Evolutionary conservation across 352 stramenopile genomes (phyloP).

Genomic region (Globisporangium canariense): DNA sequence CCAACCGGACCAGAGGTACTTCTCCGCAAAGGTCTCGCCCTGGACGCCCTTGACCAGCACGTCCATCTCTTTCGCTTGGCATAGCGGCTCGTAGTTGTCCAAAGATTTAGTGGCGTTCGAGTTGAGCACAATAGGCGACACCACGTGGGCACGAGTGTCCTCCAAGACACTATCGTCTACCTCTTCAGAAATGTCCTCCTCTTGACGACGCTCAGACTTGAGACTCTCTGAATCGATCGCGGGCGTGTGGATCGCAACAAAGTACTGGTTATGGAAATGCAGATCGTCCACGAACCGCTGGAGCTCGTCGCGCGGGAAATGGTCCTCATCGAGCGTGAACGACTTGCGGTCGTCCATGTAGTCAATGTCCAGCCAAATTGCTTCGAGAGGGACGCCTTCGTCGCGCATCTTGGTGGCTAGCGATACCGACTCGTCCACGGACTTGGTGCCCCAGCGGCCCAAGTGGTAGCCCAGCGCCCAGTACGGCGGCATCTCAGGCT

Average conservation of each 20-base stretch:
- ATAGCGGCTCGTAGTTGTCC: slow-evolving; percentile 22
- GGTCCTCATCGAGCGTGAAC: slow-evolving; percentile 60
- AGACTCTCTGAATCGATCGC: slow-evolving; percentile 30
- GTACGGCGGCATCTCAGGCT: slow-evolving; percentile 74
- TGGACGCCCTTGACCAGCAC: slow-evolving; percentile 78
- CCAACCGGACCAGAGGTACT: slow-evolving; percentile 61
- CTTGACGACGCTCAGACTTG: not conserved
- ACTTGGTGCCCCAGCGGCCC: slow-evolving; percentile 35
- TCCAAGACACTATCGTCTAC: not conserved
- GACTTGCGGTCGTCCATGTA: slow-evolving; percentile 50
- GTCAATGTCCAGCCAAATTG: slow-evolving; percentile 72
- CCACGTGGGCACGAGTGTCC: not conserved
- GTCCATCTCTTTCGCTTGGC: slow-evolving; percentile 39
- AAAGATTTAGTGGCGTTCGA: not conserved
- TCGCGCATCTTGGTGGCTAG: slow-evolving; percentile 36
- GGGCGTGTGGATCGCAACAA: slow-evolving; percentile 67
- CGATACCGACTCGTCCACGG: slow-evolving; percentile 31
- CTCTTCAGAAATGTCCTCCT: not conserved
- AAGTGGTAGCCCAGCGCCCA: slow-evolving; percentile 87
- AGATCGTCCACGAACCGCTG: slow-evolving; percentile 67
- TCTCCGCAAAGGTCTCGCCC: slow-evolving; percentile 61
- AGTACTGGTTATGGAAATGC: slow-evolving; percentile 80
- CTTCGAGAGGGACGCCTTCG: slow-evolving; percentile 65
- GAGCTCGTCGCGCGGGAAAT: slow-evolving; percentile 44
- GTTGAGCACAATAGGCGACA: not conserved